Percentiles rank a stretch among this genome's conserved stretches.
These are phyloP conservation scores for Fusarium pininemorale DNA, from an alignment of 2,329 filamentous ascomycete species.

Conservation along the genomic window DNA sequence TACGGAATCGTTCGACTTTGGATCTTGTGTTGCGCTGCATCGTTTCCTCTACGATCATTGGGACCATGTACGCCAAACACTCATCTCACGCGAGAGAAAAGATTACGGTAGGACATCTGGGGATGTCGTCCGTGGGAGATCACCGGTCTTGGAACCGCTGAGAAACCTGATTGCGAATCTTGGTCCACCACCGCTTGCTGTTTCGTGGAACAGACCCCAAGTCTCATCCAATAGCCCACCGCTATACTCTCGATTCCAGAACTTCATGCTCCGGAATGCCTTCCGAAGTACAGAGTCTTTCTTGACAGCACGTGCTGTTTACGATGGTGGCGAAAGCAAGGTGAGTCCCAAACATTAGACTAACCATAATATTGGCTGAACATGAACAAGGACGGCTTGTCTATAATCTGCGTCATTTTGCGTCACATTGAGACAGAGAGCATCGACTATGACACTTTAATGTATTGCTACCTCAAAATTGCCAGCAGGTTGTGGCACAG, in stretches of 20 bases:
- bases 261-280: conserved; percentile 77
- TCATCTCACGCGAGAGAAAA: conserved; percentile 67
- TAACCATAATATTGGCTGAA: conserved; percentile 13
- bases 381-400: conserved; percentile 68
- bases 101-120: conserved; percentile 64
- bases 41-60: conserved; percentile 76
- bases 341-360: conserved; percentile 44
- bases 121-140: conserved; percentile 61
- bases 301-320: conserved; percentile 71
- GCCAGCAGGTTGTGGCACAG: conserved; percentile 76
- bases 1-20: conserved; percentile 71
- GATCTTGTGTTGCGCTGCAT: conserved; percentile 75
- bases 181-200: conserved; percentile 72
- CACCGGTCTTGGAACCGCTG: conserved; percentile 68
- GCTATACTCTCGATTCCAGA: conserved; percentile 73
- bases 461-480: conserved; percentile 77
- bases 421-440: conserved; percentile 72
- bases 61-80: conserved; percentile 73
- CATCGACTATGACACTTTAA: conserved; percentile 71
- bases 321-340: conserved; percentile 76
- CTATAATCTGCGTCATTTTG: conserved; percentile 74
- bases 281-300: conserved; percentile 72
- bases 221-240: conserved; percentile 71
- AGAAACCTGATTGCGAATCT: conserved; percentile 71
- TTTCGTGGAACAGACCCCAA: conserved; percentile 74